Base-by-base conservation (phyloP, 352 stramenopile species). In the Globisporangium solare region DNA sequence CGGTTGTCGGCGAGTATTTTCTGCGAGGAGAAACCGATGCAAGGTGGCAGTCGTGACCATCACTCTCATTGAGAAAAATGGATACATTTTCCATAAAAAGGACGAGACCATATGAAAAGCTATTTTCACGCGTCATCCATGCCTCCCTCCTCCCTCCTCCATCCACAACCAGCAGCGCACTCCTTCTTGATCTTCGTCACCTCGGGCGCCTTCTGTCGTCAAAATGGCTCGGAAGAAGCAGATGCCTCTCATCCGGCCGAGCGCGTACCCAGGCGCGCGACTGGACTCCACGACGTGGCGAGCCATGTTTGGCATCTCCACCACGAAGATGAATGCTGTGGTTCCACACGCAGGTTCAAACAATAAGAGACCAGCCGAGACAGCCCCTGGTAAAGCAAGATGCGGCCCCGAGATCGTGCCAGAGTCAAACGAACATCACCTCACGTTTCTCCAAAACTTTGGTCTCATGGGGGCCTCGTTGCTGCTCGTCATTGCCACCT, bases 381-480 rank as follows among this genome's bases (percentile, higher is more conserved):
- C 5, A 35, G 5, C 5, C 27, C 22, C 15, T 46, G 32, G 13
- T 32, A 20, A 39, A 32, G 24, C 49, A 11, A 54, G 39, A 5
- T 43, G 18, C 7, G 49, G 20, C 13, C 15, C 35, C 14, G 24
- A 21, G 22, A 18, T 24, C 12, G 20, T 49, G 11, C 31, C 32
- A 41, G 24, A 32, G 10, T 35, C 39, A 15, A 1, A 43, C 39
- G 39, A 18, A 14, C 53, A 66, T 15, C 57, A 52, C 8, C 52
- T 73, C 2, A 61, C 65, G 42, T 67, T 73, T 50, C 54, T 58
- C 39, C 56, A 70, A 43, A 66, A 62, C 6, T 76, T 79, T 47
- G 67, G 67, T 2, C 8, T 64, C 1, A 41, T 74, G 18, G 71
- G 66, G 0, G 17, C 71, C 13, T 57, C 57, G 10, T 35, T 79